Percentiles rank a stretch among this genome's conserved stretches.
Evolutionary conservation across 495 filamentous ascomycete genomes (phyloP).

Genomic region (Penicillium chermesinum): DNA sequence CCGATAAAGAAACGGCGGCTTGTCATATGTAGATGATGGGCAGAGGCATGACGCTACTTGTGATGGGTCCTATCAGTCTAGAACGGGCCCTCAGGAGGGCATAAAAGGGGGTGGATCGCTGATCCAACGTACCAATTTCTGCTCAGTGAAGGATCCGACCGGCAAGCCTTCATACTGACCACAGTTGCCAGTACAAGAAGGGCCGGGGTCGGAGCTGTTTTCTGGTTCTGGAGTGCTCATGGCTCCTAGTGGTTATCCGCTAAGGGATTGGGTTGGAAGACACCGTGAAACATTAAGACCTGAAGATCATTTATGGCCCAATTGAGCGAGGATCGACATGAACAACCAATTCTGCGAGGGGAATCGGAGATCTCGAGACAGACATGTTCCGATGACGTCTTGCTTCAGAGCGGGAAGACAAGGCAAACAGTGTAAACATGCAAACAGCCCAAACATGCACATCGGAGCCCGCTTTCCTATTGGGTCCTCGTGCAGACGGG

Average conservation of each 20-base stretch:
- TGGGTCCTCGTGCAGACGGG: too few species aligned
- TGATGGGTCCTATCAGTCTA: constrained; percentile 6
- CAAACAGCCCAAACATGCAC: constrained; percentile 3
- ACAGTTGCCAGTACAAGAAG: constrained; percentile 13
- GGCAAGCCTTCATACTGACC: constrained; percentile 34
- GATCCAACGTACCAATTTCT: constrained; percentile 46
- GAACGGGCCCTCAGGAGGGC: too few species aligned
- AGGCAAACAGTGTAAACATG: constrained; percentile 1
- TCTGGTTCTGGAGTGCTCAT: constrained; percentile 27
- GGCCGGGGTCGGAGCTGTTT: constrained; percentile 16
- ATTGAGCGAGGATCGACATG: background rate
- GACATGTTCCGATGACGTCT: constrained; percentile 30
- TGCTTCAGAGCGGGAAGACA: background rate
- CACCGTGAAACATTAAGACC: constrained; percentile 5
- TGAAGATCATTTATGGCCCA: constrained; percentile 1
- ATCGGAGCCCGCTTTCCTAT: too few species aligned
- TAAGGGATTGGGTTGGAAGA: background rate
- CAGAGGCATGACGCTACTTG: constrained; percentile 54
- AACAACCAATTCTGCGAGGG: constrained; percentile 8
- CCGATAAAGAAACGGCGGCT: constrained; percentile 62
- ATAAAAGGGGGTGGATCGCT: constrained; percentile 1
- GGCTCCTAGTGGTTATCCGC: constrained; percentile 14
- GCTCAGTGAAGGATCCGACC: constrained; percentile 47
- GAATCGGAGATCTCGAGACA: constrained; percentile 15
- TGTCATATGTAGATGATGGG: constrained; percentile 59